Evolutionary conservation across 1,139 yeast species (phyloP).

Genomic region (Maudiozyma humilis): DNA sequence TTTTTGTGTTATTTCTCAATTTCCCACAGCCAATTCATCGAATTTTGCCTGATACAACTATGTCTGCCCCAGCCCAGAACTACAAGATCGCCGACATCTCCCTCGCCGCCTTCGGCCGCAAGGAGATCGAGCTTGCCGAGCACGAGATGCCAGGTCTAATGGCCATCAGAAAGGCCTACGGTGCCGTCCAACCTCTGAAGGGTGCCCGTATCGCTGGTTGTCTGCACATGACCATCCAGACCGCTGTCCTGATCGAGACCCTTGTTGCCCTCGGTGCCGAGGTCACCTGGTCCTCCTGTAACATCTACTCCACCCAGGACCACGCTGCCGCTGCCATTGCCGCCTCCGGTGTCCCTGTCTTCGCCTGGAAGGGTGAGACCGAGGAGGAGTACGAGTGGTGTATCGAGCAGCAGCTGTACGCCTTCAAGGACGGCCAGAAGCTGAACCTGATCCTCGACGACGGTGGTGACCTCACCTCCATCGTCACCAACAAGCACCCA

Average conservation of each 20-base stretch:
- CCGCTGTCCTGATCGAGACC: conserved; percentile 98
- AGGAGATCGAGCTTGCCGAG: conserved; percentile 98
- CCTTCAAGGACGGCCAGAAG: conserved; percentile 94
- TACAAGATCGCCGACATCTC: conserved; percentile 98
- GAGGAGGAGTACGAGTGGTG: conserved; percentile 99
- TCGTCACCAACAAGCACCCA: conserved; percentile 97
- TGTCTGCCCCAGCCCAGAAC: conserved; percentile 57
- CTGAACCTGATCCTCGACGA: conserved; percentile 97
- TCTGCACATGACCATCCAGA: conserved; percentile 99
- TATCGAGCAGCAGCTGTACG: conserved; percentile 97
- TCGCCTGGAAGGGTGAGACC: conserved; percentile 99
- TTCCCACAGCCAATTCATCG: no score
- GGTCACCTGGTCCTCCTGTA: conserved; percentile 99
- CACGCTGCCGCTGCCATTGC: conserved; percentile 99
- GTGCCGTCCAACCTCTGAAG: conserved; percentile 85
- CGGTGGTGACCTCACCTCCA: conserved; percentile 98
- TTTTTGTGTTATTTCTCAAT: no score
- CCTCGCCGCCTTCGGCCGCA: conserved; percentile 99
- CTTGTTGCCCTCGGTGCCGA: conserved; percentile 97
- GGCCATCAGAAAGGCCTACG: conserved; percentile 94
- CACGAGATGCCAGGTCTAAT: conserved; percentile 99
- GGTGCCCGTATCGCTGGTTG: conserved; percentile 99
- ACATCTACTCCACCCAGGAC: conserved; percentile 99
- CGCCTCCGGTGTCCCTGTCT: conserved; percentile 98
- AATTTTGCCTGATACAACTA: no score